Base-by-base conservation (phyloP, 371 early-diverging fungal species). In the Apophysomyces trapeziformis region DNA sequence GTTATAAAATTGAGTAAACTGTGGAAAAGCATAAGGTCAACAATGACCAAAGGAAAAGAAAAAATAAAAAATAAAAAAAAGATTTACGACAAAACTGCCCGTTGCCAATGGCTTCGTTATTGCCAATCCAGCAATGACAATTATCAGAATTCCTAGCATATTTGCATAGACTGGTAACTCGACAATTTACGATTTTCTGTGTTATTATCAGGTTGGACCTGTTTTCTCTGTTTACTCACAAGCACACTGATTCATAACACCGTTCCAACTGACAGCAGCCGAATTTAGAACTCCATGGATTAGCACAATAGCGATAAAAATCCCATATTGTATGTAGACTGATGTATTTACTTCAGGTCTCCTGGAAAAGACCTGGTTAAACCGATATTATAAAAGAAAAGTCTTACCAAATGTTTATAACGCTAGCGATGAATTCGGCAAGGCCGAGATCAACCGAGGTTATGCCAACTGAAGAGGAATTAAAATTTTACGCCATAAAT, bases 361-460 rank as follows among this genome's bases (percentile, higher is more conserved):
- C 74, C 71, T 75, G 46, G 13, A 65, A 57, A 66, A 64, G 32
- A 26, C 63, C 71, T 59, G 68, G 64, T 59, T 69, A 68, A 5
- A 47, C 61, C 4, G 58, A 21, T 5, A 39, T 50, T 18, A 21
- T 2, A 26, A 26, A 26, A 2, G 32, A 26, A 6, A 43, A 13
- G 9, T 43, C 63, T 54, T 79, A 65, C 86, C 84, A 85, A 37
- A 87, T 67, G 21, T 75, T 65, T 62, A 87, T 78, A 47, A 85
- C 59, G 7, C 74, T 78, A 57, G 85, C 85, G 70, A 87, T 70
- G 68, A 85, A 87, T 18, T 82, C 81, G 18, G 86, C 73, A 26
- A 86, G 80, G 36, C 86, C 78, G 11, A 87, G 75, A 65, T 85
- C 87, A 39, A 85, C 70, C 2, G 78, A 78, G 8, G 83, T 76